These are phyloP conservation scores for Chalciporus piperatus DNA, from an alignment of 768 basidiomycete genomes.

Conservation along the genomic window DNA sequence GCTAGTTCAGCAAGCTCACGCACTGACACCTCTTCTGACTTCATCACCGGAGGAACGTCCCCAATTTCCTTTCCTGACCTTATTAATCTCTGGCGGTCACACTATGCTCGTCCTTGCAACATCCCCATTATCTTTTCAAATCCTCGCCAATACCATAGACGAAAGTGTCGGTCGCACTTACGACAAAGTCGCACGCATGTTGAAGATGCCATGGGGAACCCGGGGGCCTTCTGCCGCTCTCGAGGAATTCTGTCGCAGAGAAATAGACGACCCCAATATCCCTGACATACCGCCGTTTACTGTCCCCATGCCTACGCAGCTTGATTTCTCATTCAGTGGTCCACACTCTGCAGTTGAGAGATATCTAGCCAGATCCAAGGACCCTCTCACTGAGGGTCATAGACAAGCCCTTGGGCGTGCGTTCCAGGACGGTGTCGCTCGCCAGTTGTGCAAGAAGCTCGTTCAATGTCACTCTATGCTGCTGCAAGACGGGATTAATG, in stretches of 20 bases:
- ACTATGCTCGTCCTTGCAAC: slow-evolving; percentile 79
- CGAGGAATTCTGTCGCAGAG: slow-evolving; percentile 59
- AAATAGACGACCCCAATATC: slow-evolving; percentile 16
- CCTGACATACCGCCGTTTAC: slow-evolving; percentile 41
- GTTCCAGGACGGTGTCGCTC: slow-evolving; percentile 72
- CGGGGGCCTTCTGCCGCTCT: slow-evolving; percentile 78
- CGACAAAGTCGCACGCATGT: slow-evolving; percentile 76
- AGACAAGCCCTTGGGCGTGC: slow-evolving; percentile 54
- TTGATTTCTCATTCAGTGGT: slow-evolving; percentile 78
- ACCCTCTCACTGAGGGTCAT: slow-evolving; percentile 21
- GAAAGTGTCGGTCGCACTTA: slow-evolving; percentile 76
- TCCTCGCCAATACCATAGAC: slow-evolving; percentile 74
- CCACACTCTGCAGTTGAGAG: slow-evolving; percentile 71
- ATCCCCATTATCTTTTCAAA: slow-evolving; percentile 54
- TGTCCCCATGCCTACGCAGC: slow-evolving; percentile 47
- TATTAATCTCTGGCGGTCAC: slow-evolving; percentile 93
- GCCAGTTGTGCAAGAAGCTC: slow-evolving; percentile 76
- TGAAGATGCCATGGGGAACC: slow-evolving; percentile 61
- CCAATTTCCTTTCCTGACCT: slow-evolving; percentile 80
- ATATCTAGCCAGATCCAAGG: slow-evolving; percentile 43
- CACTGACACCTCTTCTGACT: slow-evolving; percentile 77
- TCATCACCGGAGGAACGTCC: slow-evolving; percentile 41
- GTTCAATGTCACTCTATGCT: slow-evolving; percentile 32
- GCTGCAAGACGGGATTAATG: slow-evolving; percentile 43
- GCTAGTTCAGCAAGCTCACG: slow-evolving; percentile 79